Evolutionary conservation across 495 filamentous ascomycete species (phyloP), one percentile per base, ranked within the genome.

Genomic region (Jackrogersella minutella): DNA sequence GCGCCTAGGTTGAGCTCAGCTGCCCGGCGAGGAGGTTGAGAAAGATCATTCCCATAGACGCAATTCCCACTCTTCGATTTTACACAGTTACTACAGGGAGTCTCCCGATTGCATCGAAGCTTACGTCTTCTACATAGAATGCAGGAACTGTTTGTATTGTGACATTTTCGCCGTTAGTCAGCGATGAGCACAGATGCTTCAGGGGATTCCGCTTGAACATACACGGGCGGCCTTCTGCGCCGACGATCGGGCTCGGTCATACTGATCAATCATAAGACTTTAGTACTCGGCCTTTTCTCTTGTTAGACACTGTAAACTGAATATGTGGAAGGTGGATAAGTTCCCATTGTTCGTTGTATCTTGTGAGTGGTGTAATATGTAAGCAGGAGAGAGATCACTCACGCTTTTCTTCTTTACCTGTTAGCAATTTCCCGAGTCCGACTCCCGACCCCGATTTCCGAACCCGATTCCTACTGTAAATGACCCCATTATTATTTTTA

Each of bases 11-110:
- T 9, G 41, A 53, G 61, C 28, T 5, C 63, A 22, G 58, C 21
- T 22, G 34, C 34, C 57, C 22, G 68, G 5, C 33, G 62, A 24
- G 11, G 64, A 40, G 66, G 13, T 37, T 62, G 44, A 56, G 55
- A 44, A 39, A 49, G 13, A 9, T 66, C 51, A 50, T 61, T 33
- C 43, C 67, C 40, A 46, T 81, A 85, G 34, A 74, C 74, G 68
- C 81, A 84, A 46, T 76, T 79, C 49, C 77, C 74, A 22, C 72
- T 78, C 69, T 75, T 76, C 43, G 77, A 80, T 64, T 76, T 75
- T 47, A 83, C 70, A 43, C 84, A 86, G 43, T 85, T 83, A 52
- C 76, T 82, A 59, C 82, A 86, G 4, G 84, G 82, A 10, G 28
- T 68, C 60, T 80, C 77, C 22, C 80, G 75, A 71, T 83, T 78